phyloP scores from a whole-genome alignment of 805 yeast genomes.

The Diddensiella caesifluorescens region DNA sequence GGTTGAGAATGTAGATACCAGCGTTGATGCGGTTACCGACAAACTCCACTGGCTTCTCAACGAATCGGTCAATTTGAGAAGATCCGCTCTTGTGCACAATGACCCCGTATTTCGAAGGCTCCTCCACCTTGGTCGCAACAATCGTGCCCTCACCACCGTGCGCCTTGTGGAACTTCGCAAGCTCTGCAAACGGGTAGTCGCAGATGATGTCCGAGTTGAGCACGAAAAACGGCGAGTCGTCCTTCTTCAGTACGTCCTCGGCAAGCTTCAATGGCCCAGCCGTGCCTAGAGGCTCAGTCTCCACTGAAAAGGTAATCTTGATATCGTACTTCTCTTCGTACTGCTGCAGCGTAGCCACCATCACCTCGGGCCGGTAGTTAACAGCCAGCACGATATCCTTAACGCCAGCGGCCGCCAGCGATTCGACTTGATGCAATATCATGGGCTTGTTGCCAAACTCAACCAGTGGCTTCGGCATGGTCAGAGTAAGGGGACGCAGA shows the following conservation, averaged over 20 bases:
- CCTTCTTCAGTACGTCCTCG: slow-evolving; percentile 87
- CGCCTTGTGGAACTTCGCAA: slow-evolving; percentile 85
- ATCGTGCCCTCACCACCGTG: slow-evolving; percentile 99
- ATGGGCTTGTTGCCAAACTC: slow-evolving; percentile 99
- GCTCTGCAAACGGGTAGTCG: slow-evolving; percentile 93
- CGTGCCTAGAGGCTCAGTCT: slow-evolving; percentile 98
- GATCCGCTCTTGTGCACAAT: slow-evolving; percentile 95
- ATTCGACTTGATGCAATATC: slow-evolving; percentile 98
- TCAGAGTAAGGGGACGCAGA: slow-evolving; percentile 95
- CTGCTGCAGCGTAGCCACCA: slow-evolving; percentile 91
- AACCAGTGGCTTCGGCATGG: slow-evolving; percentile 93
- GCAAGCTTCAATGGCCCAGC: slow-evolving; percentile 99
- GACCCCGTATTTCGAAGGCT: slow-evolving; percentile 99
- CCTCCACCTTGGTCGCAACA: slow-evolving; percentile 99
- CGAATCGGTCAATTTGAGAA: slow-evolving; percentile 95
- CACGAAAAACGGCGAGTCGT: slow-evolving; percentile 93
- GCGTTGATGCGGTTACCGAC: slow-evolving; percentile 99
- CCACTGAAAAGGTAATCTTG: slow-evolving; percentile 92
- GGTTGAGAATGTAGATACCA: slow-evolving; percentile 97
- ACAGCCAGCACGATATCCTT: slow-evolving; percentile 98
- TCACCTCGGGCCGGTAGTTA: slow-evolving; percentile 98
- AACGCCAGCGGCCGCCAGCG: slow-evolving; percentile 96
- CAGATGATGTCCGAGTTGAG: slow-evolving; percentile 98
- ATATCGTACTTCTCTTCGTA: slow-evolving; percentile 96
- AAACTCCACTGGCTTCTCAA: slow-evolving; percentile 98